A percentile compares a stretch with the other conserved stretches of the same genome.
These are phyloP conservation scores for Aspergillus bertholletiae DNA, from an alignment of 495 filamentous ascomycete genomes.

Conservation along the genomic window DNA sequence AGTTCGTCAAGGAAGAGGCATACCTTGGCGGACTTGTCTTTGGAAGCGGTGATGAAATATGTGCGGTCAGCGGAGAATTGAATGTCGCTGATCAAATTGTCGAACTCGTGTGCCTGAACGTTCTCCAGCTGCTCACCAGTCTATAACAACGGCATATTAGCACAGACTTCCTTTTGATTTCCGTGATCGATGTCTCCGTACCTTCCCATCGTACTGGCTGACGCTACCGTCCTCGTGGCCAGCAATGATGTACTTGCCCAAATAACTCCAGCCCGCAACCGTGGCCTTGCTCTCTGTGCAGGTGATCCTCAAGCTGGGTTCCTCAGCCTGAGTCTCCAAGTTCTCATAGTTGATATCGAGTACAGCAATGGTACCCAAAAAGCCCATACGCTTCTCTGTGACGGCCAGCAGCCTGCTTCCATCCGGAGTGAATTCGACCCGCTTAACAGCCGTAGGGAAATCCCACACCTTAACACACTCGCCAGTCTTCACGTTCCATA, in stretches of 20 bases:
- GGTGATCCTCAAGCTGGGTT: conserved; percentile 77
- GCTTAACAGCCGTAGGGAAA: conserved; percentile 91
- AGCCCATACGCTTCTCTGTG: conserved; percentile 97
- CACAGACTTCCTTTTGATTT: neutral
- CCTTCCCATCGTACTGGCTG: conserved; percentile 93
- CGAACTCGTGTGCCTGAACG: conserved; percentile 75
- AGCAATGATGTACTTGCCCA: conserved; percentile 91
- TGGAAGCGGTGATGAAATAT: conserved; percentile 95
- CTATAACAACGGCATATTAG: conserved; percentile 38
- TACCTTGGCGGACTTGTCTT: conserved; percentile 96
- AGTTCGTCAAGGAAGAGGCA: conserved; percentile 1
- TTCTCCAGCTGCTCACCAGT: conserved; percentile 79
- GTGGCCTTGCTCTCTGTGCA: conserved; percentile 94
- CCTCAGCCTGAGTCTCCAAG: conserved; percentile 66
- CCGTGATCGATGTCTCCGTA: conserved; percentile 27
- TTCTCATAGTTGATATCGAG: conserved; percentile 71
- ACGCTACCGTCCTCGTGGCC: conserved; percentile 95
- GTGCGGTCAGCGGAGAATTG: conserved; percentile 93
- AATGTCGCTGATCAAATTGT: conserved; percentile 83
- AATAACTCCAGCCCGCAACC: conserved; percentile 92
- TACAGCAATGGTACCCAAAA: conserved; percentile 87
- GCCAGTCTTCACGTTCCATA: conserved; percentile 95
- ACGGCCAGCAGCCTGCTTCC: conserved; percentile 84
- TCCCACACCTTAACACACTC: conserved; percentile 95
- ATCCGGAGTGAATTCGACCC: conserved; percentile 93